These are phyloP conservation scores for Podospora comata DNA, from an alignment of 495 filamentous ascomycete species.

Conservation along the genomic window DNA sequence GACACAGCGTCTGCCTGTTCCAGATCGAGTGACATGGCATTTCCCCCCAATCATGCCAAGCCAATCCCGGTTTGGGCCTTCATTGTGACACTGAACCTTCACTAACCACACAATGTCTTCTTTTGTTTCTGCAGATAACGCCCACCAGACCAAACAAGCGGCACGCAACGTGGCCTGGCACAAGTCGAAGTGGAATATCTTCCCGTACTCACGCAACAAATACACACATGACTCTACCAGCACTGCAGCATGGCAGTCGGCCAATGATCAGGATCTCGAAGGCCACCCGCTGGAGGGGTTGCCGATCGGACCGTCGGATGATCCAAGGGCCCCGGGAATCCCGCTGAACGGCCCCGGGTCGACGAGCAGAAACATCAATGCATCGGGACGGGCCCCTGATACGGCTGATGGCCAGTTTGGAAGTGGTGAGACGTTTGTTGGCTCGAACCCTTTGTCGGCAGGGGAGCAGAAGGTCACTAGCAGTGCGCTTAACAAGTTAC, in stretches of 20 bases:
- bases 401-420: neutral
- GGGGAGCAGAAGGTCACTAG: neutral
- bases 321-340: neutral
- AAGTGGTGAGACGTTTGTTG: neutral
- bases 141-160: conserved; percentile 10
- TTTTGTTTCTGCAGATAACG: conserved; percentile 10
- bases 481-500: neutral
- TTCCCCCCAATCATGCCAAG: neutral
- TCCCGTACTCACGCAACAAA: conserved; percentile 5
- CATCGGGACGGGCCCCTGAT: neutral
- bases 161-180: conserved; percentile 13
- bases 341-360: neutral
- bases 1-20: neutral
- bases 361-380: conserved; percentile 1
- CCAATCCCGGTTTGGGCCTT: neutral
- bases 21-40: neutral
- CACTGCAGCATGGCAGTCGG: neutral
- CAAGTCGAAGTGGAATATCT: neutral
- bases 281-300: conserved; percentile 9
- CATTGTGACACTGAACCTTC: neutral
- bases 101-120: neutral
- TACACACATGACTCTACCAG: neutral
- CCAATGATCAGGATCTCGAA: conserved; percentile 2
- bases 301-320: conserved; percentile 7
- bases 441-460: neutral